A percentile compares a stretch with the other conserved stretches of the same genome.
Conservation (phyloP, 202 grass and related monocot genomes). For the Carex arenaria region DNA sequence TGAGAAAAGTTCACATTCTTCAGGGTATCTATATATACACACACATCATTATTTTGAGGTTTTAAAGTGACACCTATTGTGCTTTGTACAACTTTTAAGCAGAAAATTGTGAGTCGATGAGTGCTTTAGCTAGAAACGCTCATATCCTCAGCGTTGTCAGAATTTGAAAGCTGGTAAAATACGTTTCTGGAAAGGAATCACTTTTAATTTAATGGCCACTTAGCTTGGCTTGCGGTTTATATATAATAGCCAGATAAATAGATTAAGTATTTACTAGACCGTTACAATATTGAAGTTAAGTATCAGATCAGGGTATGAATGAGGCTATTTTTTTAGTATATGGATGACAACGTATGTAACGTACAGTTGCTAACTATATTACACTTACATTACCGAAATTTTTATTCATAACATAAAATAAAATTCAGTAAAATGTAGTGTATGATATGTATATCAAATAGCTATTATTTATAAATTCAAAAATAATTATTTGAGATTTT, state of each 20-base stretch:
- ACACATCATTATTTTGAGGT: neutral
- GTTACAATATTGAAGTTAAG: neutral
- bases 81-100: slow-evolving; percentile 14
- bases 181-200: neutral
- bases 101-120: neutral
- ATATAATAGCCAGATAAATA: neutral
- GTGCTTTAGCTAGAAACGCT: slow-evolving; percentile 1
- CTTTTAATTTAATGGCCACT: neutral
- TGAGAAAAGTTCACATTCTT: neutral
- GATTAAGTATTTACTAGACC: neutral
- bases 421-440: no score
- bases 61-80: neutral
- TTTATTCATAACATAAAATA: no score
- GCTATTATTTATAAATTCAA: neutral
- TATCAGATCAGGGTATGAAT: neutral
- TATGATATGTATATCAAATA: no score
- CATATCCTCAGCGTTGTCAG: neutral
- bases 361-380: neutral
- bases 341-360: neutral
- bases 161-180: slow-evolving; percentile 14
- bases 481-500: neutral
- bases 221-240: neutral
- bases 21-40: neutral
- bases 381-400: no score
- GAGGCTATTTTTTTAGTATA: neutral